These are phyloP conservation scores for Cystofilobasidium capitatum DNA, from an alignment of 768 basidiomycete species.

Conservation along the genomic window DNA sequence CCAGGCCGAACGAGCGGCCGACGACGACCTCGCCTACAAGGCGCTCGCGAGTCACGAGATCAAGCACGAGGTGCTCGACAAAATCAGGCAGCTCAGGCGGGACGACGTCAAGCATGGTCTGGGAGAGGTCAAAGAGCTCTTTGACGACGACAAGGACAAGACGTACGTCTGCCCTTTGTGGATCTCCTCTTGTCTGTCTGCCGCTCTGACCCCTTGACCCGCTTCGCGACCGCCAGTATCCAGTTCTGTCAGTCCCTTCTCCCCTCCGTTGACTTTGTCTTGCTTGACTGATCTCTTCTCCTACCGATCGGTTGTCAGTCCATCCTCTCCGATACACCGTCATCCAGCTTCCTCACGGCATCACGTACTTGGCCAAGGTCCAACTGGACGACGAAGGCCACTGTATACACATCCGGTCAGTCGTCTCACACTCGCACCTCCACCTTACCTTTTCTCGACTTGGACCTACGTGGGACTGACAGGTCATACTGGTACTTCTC, in stretches of 20 bases:
- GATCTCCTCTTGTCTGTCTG: neutral
- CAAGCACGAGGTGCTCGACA: constrained; percentile 17
- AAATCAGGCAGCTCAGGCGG: constrained; percentile 24
- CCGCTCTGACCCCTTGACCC: neutral
- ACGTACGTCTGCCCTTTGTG: constrained; percentile 33
- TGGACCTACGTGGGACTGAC: too few species aligned
- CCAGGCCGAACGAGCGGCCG: neutral
- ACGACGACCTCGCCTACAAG: neutral
- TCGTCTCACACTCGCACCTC: neutral
- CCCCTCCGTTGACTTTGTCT: neutral
- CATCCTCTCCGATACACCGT: constrained; percentile 36
- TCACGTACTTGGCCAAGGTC: constrained; percentile 38
- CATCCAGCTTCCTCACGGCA: constrained; percentile 34
- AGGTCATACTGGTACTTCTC: neutral
- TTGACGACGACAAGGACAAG: constrained; percentile 31
- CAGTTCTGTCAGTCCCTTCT: neutral
- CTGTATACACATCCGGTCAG: constrained; percentile 35
- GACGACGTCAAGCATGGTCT: constrained; percentile 37
- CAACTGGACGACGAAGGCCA: constrained; percentile 37
- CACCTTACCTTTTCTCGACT: too few species aligned
- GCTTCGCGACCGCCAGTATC: neutral
- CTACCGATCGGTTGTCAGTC: constrained; percentile 20
- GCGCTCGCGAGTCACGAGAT: neutral
- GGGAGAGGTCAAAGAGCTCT: constrained; percentile 34
- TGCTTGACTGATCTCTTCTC: constrained; percentile 27